phyloP scores from a whole-genome alignment of 305 asterid genomes.

The Caryopteris hybrid region DNA sequence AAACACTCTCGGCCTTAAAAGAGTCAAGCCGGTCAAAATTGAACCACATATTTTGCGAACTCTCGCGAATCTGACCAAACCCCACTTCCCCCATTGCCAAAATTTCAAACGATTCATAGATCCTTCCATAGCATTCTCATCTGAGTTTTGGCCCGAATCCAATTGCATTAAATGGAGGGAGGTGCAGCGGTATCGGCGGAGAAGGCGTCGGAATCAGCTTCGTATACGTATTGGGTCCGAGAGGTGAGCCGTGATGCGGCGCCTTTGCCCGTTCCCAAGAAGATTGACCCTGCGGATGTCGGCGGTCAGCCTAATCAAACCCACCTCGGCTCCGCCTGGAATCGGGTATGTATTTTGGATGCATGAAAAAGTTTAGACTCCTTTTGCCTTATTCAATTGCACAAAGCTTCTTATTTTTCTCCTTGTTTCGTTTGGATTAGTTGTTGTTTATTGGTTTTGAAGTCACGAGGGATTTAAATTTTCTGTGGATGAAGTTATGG shows the following conservation, averaged over 20 bases:
- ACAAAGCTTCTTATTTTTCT: background rate
- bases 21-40: slow-evolving; percentile 22
- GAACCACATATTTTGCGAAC: slow-evolving; percentile 22
- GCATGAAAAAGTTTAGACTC: background rate
- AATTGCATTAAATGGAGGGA: slow-evolving; percentile 46
- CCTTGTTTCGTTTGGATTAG: background rate
- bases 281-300: slow-evolving; percentile 57
- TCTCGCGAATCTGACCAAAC: slow-evolving; percentile 21
- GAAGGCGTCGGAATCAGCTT: slow-evolving; percentile 43
- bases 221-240: slow-evolving; percentile 92
- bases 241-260: slow-evolving; percentile 75
- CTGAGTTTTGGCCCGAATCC: background rate
- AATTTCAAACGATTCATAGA: background rate
- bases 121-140: slow-evolving; percentile 1
- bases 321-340: slow-evolving; percentile 91
- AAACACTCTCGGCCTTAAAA: background rate
- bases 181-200: slow-evolving; percentile 48
- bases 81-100: background rate
- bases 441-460: background rate
- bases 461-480: background rate
- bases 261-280: slow-evolving; percentile 73
- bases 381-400: background rate
- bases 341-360: slow-evolving; percentile 48
- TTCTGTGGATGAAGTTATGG: background rate
- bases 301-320: slow-evolving; percentile 38